Conservation (phyloP, 495 filamentous ascomycete species). For the Opeltia flavorubescens region DNA sequence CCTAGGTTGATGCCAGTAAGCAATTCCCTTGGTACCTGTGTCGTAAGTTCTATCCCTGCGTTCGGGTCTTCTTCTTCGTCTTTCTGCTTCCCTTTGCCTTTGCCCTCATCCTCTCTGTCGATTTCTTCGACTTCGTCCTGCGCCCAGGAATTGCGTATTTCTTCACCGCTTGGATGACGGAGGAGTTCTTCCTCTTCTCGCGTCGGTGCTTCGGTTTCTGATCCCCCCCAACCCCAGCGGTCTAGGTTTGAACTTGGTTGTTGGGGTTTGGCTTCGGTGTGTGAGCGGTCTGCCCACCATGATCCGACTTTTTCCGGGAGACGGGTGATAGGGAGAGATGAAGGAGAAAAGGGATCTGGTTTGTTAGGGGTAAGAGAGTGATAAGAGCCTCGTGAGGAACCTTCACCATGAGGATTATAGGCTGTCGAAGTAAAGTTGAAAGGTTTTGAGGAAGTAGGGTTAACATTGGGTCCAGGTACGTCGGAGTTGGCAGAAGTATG, state of each 20-base stretch:
- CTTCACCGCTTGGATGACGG: neutral
- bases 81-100: slow-evolving; percentile 6
- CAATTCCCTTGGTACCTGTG: neutral
- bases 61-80: neutral
- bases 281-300: neutral
- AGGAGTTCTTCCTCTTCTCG: neutral
- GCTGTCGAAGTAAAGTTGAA: too few relatives aligned
- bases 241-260: neutral
- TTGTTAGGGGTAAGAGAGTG: neutral
- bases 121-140: neutral
- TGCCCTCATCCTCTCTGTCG: neutral
- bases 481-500: too few relatives aligned
- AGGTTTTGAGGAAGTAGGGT: too few relatives aligned
- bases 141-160: neutral
- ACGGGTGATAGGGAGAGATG: neutral
- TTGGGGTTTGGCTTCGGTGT: neutral
- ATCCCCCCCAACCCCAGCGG: neutral
- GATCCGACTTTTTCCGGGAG: neutral
- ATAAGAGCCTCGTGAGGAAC: neutral
- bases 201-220: neutral
- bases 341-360: neutral
- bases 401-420: neutral
- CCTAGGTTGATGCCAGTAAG: neutral
- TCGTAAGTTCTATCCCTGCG: too few relatives aligned
- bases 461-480: too few relatives aligned